Conservation (phyloP, 495 filamentous ascomycete species). For the Penicillium diatomitis region DNA sequence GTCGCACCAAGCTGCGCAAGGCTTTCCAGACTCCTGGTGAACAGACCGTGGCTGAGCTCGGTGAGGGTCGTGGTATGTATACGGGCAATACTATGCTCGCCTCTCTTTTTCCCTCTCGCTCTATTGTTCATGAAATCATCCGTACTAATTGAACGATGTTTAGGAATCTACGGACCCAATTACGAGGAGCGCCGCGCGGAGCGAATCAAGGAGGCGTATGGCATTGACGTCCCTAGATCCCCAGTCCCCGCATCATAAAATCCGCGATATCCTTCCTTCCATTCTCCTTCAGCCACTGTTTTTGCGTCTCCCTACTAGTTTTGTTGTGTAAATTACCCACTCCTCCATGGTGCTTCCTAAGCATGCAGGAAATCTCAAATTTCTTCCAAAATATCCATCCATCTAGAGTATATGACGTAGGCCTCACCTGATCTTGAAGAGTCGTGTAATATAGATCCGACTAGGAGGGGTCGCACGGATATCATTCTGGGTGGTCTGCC, state of each 20-base stretch:
- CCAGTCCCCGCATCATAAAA: constrained; percentile 34
- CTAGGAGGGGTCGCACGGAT: no score
- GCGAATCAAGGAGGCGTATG: constrained; percentile 83
- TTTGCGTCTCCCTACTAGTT: constrained; percentile 11
- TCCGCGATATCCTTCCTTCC: neutral
- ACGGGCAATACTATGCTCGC: neutral
- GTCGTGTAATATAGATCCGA: no score
- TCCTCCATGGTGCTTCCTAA: constrained; percentile 28
- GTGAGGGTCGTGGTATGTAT: constrained; percentile 78
- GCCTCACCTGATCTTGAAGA: neutral
- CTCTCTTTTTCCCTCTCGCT: neutral
- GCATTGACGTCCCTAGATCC: constrained; percentile 62
- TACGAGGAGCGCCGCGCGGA: constrained; percentile 80
- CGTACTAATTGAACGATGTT: constrained; percentile 15
- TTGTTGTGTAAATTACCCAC: constrained; percentile 37
- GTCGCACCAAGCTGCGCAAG: constrained; percentile 67
- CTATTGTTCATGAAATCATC: neutral
- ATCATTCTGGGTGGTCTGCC: no score
- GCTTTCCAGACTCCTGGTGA: constrained; percentile 67
- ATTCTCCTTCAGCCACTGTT: constrained; percentile 7
- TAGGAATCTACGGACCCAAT: constrained; percentile 74
- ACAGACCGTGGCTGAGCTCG: constrained; percentile 72
- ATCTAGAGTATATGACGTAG: neutral
- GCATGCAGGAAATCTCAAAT: constrained; percentile 24
- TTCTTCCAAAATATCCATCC: constrained; percentile 13